Percentiles rank a stretch among this genome's conserved stretches.
Conservation (phyloP, 164 flowering plant species). For the Santalum album region DNA sequence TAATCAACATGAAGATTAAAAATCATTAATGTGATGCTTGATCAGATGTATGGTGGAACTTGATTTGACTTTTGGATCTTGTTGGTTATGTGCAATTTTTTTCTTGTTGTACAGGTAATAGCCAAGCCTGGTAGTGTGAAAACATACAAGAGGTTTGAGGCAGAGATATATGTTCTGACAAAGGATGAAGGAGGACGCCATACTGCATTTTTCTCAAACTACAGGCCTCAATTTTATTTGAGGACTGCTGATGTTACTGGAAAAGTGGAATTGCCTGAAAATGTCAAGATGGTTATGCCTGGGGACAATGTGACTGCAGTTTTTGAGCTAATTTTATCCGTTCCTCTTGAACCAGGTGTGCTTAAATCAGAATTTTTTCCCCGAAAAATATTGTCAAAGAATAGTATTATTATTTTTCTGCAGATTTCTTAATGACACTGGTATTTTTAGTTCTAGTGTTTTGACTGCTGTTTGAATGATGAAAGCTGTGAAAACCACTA, state of each 20-base stretch:
- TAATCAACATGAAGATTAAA: too few relatives aligned
- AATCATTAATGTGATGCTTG: too few relatives aligned
- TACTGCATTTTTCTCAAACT: slow-evolving; percentile 88
- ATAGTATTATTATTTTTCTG: too few relatives aligned
- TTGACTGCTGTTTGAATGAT: too few relatives aligned
- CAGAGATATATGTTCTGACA: slow-evolving; percentile 89
- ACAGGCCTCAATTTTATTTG: slow-evolving; percentile 91
- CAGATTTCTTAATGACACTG: too few relatives aligned
- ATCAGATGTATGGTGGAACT: too few relatives aligned
- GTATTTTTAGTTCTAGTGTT: too few relatives aligned
- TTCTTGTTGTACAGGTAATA: slow-evolving; percentile 48
- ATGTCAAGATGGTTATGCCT: slow-evolving; percentile 99
- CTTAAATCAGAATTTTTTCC: background rate
- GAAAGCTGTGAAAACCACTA: too few relatives aligned
- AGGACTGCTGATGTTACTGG: slow-evolving; percentile 97
- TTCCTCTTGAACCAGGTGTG: slow-evolving; percentile 86
- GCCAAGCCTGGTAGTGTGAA: slow-evolving; percentile 76
- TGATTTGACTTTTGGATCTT: background rate
- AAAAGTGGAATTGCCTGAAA: slow-evolving; percentile 84
- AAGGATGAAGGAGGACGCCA: slow-evolving; percentile 99
- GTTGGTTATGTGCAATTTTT: background rate
- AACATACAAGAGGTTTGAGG: slow-evolving; percentile 82
- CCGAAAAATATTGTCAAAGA: background rate
- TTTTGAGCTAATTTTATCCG: slow-evolving; percentile 76
- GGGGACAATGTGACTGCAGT: slow-evolving; percentile 94